Percentiles rank a stretch among this genome's conserved stretches.
phyloP scores from a whole-genome alignment of 345 rosid species.

The Linum trigynum region DNA sequence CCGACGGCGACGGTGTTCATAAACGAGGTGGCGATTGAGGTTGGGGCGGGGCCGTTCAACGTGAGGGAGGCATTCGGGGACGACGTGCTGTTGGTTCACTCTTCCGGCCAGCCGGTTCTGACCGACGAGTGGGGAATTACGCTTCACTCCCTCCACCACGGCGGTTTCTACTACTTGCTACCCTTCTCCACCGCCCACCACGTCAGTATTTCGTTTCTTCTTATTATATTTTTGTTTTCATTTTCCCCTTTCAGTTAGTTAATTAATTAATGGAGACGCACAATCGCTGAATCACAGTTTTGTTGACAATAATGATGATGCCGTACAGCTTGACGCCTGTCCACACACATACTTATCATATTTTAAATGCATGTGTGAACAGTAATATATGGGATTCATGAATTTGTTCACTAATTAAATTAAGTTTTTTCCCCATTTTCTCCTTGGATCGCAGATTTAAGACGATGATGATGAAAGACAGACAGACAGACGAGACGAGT shows the following conservation, averaged over 20 bases:
- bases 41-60: constrained; percentile 59
- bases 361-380: no score
- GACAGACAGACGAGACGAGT: background rate
- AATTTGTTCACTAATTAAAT: no score
- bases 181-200: constrained; percentile 7
- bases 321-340: no score
- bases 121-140: constrained; percentile 81
- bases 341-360: no score
- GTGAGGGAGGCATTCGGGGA: constrained; percentile 87
- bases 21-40: constrained; percentile 81
- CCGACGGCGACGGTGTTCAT: constrained; percentile 21
- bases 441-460: background rate
- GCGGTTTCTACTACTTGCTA: constrained; percentile 73
- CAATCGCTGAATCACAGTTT: no score
- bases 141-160: constrained; percentile 74
- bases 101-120: constrained; percentile 69
- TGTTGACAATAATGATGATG: no score
- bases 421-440: no score
- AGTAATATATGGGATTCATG: background rate
- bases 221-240: background rate
- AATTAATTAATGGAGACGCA: background rate
- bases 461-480: background rate
- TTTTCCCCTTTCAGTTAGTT: background rate
- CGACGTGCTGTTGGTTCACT: constrained; percentile 56
- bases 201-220: background rate